Base-by-base conservation (phyloP, 805 yeast species). In the Zygotorulaspora florentina region DNA sequence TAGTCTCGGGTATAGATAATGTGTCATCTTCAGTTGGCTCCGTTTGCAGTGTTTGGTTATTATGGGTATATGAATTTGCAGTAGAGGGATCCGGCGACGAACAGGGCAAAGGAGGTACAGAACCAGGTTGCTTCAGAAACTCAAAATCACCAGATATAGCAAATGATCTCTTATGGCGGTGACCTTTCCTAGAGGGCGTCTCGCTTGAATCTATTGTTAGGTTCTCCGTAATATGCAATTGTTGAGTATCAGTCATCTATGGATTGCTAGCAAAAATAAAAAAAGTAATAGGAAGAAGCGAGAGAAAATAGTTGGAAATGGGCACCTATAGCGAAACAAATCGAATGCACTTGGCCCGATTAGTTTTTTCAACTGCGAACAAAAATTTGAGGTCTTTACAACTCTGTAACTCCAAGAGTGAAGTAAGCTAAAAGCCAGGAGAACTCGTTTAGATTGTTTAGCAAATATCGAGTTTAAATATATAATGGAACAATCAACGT, bases 131-230 rank as follows among this genome's bases (percentile, higher is more conserved):
- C 35, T 63, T 64, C 40, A 67, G 54, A 44, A 67, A 67, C 55
- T 85, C 93, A 60, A 87, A 85, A 61, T 88, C 96, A 3, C 93
- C 93, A 8, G 93, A 85, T 6, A 88, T 83, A 0, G 96, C 96
- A 17, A 91, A 89, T 0, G 96, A 87, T 42, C 96, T 70, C 57
- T 87, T 78, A 58, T 88, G 96, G 37, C 86, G 77, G 66, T 88
- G 96, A 1, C 81, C 79, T 51, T 78, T 69, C 57, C 69, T 69
- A 37, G 64, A 56, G 1, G 72, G 64, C 1, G 69, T 57, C 9
- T 47, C 29, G 10, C 45, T 46, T 8, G 47, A 31, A 26, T 50
- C 42, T 12, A 53, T 16, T 15, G 53, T 36, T 6, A 50, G 41
- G 7, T 45, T 39, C 25, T 46, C 54, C 11, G 51, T 34, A 3